Percentiles rank a stretch among this genome's conserved stretches.
These are phyloP conservation scores for Diaporthe sp. DNA, from an alignment of 2,329 filamentous ascomycete genomes.

Conservation along the genomic window DNA sequence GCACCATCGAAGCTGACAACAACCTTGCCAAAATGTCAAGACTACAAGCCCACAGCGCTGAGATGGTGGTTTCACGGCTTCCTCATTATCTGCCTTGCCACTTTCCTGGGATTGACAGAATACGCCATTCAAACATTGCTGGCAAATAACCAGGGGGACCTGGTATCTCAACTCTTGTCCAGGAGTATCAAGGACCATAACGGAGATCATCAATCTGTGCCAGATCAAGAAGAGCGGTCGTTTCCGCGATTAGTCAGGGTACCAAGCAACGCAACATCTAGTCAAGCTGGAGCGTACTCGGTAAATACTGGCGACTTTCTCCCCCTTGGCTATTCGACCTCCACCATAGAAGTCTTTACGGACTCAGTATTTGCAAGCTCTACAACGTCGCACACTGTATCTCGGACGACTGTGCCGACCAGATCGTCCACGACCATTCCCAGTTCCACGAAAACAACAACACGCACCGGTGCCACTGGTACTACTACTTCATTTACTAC, in stretches of 20 bases:
- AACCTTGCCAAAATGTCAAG: background rate
- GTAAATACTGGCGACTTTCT: background rate
- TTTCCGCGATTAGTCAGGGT: background rate
- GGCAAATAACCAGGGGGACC: background rate
- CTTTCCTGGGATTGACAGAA: conserved; percentile 27
- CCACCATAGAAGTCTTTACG: background rate
- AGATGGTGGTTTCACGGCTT: conserved; percentile 36
- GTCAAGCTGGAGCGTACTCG: background rate
- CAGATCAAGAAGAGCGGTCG: background rate
- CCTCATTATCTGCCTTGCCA: conserved; percentile 32
- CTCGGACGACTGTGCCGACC: too few relatives aligned
- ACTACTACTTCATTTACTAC: background rate
- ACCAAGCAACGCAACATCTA: background rate
- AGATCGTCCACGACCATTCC: background rate
- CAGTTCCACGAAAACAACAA: background rate
- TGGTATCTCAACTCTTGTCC: background rate
- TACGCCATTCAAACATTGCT: conserved; percentile 26
- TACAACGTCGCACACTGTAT: background rate
- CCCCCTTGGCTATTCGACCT: background rate
- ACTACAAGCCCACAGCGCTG: conserved; percentile 36
- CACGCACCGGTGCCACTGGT: too few relatives aligned
- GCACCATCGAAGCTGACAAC: background rate
- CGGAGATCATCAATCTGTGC: background rate
- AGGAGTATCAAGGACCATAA: background rate
- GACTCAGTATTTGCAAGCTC: background rate